A percentile compares a stretch with the other conserved stretches of the same genome.
Evolutionary conservation across 768 basidiomycete genomes (phyloP).

Genomic region (Lactarius hatsudake): DNA sequence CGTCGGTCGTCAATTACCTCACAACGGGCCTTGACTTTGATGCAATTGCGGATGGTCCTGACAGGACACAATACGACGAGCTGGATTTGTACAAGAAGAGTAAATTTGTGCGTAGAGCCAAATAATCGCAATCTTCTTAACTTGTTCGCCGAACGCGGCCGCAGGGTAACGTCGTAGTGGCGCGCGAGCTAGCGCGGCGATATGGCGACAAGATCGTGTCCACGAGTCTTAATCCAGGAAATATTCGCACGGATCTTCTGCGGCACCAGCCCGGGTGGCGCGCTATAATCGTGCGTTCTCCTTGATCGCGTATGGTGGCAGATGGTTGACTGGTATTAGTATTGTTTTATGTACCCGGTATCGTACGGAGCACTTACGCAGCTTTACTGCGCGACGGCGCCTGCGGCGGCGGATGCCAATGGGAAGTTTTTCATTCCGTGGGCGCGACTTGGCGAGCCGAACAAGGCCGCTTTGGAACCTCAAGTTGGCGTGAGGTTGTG

Average conservation of each 20-base stretch:
- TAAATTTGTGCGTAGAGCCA: conserved; percentile 44
- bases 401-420: conserved; percentile 36
- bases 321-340: neutral
- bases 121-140: too few relatives aligned
- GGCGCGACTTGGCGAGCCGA: conserved; percentile 28
- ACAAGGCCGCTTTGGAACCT: conserved; percentile 27
- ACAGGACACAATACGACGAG: conserved; percentile 24
- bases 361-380: conserved; percentile 41
- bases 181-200: conserved; percentile 46
- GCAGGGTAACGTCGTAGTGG: conserved; percentile 43
- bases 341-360: neutral
- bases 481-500: conserved; percentile 32
- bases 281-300: neutral
- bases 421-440: conserved; percentile 25
- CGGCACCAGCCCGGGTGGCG: conserved; percentile 11
- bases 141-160: neutral
- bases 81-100: conserved; percentile 33
- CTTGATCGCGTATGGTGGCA: neutral
- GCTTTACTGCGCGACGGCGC: conserved; percentile 42
- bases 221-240: conserved; percentile 42
- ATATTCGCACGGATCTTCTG: conserved; percentile 15
- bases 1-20: conserved; percentile 41
- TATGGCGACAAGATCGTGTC: conserved; percentile 48
- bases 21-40: conserved; percentile 39
- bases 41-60: conserved; percentile 35